A percentile compares a stretch with the other conserved stretches of the same genome.
phyloP scores from a whole-genome alignment of 2,329 filamentous ascomycete genomes.

The Aureobasidium subglaciale region DNA sequence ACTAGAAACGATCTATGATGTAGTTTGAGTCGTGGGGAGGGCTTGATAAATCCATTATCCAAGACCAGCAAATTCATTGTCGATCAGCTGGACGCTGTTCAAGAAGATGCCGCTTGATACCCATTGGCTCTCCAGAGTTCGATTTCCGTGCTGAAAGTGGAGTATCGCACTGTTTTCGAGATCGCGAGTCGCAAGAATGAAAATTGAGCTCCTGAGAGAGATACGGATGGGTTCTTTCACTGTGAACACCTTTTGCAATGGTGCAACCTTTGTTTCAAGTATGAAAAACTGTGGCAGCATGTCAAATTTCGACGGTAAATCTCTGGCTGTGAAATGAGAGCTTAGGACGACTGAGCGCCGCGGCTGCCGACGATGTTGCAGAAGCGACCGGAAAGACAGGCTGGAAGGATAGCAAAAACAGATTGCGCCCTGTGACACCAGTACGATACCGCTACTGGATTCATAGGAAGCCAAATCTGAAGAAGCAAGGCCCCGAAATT shows the following conservation, averaged over 20 bases:
- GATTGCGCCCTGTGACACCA: neutral
- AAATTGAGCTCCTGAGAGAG: neutral
- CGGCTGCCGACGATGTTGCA: neutral
- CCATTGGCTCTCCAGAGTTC: neutral
- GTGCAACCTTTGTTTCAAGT: neutral
- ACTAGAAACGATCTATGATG: neutral
- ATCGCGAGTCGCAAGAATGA: neutral
- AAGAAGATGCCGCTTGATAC: conserved; percentile 1
- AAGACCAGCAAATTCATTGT: neutral
- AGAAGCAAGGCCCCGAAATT: neutral
- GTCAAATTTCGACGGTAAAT: neutral
- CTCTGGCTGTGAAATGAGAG: neutral
- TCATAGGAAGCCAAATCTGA: neutral
- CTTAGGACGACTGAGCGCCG: neutral
- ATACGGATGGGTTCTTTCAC: neutral
- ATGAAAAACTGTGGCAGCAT: too few species aligned
- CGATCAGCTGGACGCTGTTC: conserved; percentile 11
- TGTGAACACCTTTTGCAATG: neutral
- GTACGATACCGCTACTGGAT: neutral
- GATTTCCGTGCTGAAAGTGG: conserved; percentile 11
- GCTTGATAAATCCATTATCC: conserved; percentile 2
- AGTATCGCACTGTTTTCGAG: conserved; percentile 5
- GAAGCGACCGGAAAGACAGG: neutral
- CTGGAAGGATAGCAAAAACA: neutral
- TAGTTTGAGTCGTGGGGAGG: neutral